Evolutionary conservation across 2,329 filamentous ascomycete genomes (phyloP), one percentile per base, ranked within the genome.

Genomic region (Aspergillus japonicus): DNA sequence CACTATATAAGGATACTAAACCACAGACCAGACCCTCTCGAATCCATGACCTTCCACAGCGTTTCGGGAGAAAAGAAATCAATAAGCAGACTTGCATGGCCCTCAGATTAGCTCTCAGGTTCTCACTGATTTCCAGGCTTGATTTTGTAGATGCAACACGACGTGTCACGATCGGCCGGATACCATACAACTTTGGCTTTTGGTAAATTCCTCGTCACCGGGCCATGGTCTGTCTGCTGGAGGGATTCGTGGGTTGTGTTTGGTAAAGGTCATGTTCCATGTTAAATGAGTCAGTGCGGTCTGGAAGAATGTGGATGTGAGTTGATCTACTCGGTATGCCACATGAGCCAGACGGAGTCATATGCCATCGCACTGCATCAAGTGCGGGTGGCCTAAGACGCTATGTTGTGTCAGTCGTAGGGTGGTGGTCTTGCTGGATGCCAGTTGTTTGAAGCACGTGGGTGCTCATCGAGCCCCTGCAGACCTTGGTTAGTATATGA

Each of bases 61-160:
- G 2, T 35, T 2, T 35, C 11, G 12, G 12, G n/a, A 16, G 16
- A 6, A 16, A 44, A 44, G 14, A 2, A 16, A n/a, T 44, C n/a
- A 44, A 8, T 14, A 0, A 19, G 39, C 39, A 44, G 16, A 44
- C 39, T 44, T 44, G 14, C 39, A 44, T 19, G 39, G 70, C 71
- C 74, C 75, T 78, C 76, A 74, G 77, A 78, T 78, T 76, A 78
- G 77, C 77, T 78, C 77, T 78, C 77, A 69, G 65, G 75, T 78
- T 76, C 69, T 76, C 77, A 79, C 69, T 57, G 75, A 70, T 73
- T 74, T 77, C 77, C 75, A 76, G 68, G 69, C 73, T 66, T 56
- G 39, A 19, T 44, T 19, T 55, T 50, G 31, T 60, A 10, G 44
- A 61, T 49, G 23, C 52, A 47, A 56, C 31, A 52, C 35, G 29